Base-by-base conservation (phyloP, 1,284 basidiomycete genomes). In the Papiliotrema fonsecae region DNA sequence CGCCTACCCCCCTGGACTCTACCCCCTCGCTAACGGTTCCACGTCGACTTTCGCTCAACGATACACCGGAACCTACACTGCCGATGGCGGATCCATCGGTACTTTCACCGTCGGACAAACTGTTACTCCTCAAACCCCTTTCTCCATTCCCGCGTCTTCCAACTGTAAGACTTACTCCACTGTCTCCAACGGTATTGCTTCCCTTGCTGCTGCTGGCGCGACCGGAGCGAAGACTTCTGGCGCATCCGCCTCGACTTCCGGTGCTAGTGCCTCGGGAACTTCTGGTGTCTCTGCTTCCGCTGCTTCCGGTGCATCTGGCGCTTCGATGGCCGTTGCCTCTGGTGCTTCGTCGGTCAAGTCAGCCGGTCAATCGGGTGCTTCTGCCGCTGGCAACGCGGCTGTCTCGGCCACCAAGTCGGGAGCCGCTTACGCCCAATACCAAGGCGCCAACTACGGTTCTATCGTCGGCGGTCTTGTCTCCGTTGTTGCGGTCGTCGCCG, bases 1-100 rank as follows among this genome's bases (percentile, higher is more conserved):
- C 13, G 73, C 72, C 42, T 71, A 65, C 62, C 72, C 72, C 25
- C 73, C 73, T 14, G 73, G 73, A 52, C 35, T 70, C 46, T 74
- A 72, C 68, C 65, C 67, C 30, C 54, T 52, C 35, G 30, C 63
- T 41, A 60, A 67, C 55, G 72, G 71, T 31, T 60, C 58, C 10
- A 70, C 64, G 42, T 73, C 71, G 16, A 75, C 73, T 43, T 75
- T 74, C 50, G 65, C 65, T 45, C 72, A 74, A 62, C 65, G 72
- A 57, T 74, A 73, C 72, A 74, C 72, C 31, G 71, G 70, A 50
- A 65, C 71, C 32, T 70, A 65, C 56, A 65, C 67, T 26, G 54
- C 56, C 38, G 47, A 31, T 14, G 59, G 41, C 18, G 58, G 62
- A 25, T 43, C 55, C 31, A 50, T 53, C 32, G 60, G 52, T 13